Conservation (phyloP, 1,284 basidiomycete genomes). For the Rhodotorula sp. region DNA sequence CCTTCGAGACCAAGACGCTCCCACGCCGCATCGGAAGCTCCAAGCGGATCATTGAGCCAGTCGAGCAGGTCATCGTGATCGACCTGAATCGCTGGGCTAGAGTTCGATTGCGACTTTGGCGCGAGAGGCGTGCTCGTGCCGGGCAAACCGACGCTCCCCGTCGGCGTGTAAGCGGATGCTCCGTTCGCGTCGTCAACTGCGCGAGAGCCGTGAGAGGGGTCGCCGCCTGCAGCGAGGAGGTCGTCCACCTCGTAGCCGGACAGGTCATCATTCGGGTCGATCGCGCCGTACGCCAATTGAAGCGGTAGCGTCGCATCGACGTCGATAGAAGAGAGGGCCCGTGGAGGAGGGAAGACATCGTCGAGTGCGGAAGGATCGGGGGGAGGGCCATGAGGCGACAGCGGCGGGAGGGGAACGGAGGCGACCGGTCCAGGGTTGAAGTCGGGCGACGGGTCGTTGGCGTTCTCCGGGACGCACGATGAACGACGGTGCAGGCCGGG, state of each 20-base stretch:
- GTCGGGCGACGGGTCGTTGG: slow-evolving; percentile 25
- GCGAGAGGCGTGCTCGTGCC: not conserved
- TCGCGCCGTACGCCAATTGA: slow-evolving; percentile 18
- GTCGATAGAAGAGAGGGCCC: slow-evolving; percentile 46
- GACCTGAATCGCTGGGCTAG: not conserved
- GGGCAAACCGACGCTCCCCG: not conserved
- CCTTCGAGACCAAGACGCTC: slow-evolving; percentile 36
- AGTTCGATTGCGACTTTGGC: not conserved
- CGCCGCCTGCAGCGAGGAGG: slow-evolving; percentile 19
- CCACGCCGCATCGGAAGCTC: slow-evolving; percentile 40
- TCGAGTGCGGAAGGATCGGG: slow-evolving; percentile 38
- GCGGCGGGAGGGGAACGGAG: slow-evolving; percentile 21
- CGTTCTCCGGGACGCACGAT: slow-evolving; percentile 11
- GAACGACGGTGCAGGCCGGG: slow-evolving; percentile 43
- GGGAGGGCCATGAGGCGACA: slow-evolving; percentile 38
- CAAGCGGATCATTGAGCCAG: slow-evolving; percentile 30
- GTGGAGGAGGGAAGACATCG: slow-evolving; percentile 55
- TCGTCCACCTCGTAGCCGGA: slow-evolving; percentile 35
- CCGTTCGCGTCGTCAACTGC: not conserved
- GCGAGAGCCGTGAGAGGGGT: not conserved
- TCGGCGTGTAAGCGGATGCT: too few relatives aligned
- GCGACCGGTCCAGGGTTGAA: slow-evolving; percentile 28
- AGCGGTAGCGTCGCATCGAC: slow-evolving; percentile 40
- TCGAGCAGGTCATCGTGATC: slow-evolving; percentile 16
- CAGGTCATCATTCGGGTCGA: slow-evolving; percentile 26